Base-by-base conservation (phyloP, 768 basidiomycete species). In the Hygrophoropsis aurantiaca region DNA sequence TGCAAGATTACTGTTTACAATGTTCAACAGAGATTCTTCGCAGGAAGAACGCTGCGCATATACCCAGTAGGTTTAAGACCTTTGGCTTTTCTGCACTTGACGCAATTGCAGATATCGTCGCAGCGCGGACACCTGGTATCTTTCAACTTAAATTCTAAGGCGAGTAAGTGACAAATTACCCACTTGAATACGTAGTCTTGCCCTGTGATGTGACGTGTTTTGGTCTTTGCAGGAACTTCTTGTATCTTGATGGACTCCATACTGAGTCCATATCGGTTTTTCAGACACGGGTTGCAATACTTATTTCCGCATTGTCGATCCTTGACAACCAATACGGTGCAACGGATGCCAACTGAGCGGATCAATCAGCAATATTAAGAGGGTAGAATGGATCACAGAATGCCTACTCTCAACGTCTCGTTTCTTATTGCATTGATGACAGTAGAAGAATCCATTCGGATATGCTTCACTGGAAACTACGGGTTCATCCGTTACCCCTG, bases 371-470 rank as follows among this genome's bases (percentile, higher is more conserved):
- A 32, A 36, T 10, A 36, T 16, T 19, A 4, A 5, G 27, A 10
- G 48, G 36, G 34, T 55, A 30, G 60, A 49, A 34, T 38, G 13
- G 47, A 11, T 32, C 4, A 40, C 38, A 19, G 45, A 15, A 43
- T 16, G 33, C 73, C 42, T 38, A 84, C 86, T 67, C 38, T 67
- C 58, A 23, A 62, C 58, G 53, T 80, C 80, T 42, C 80, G 79
- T 54, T 83, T 85, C 59, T 75, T 77, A 51, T 72, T 73, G 64
- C 88, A 88, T 57, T 88, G 87, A 60, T 88, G 88, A 53, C 88
- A 90, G 53, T 82, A 79, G 41, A 79, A 64, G 40, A 60, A 73
- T 58, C 56, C 75, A 21, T 65, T 66, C 27, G 71, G 70, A 47
- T 54, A 62, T 32, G 69, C 65, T 16, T 67, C 47, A 10, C 47